Conservation (phyloP, 768 basidiomycete genomes). For the Podaxis rugospora region DNA sequence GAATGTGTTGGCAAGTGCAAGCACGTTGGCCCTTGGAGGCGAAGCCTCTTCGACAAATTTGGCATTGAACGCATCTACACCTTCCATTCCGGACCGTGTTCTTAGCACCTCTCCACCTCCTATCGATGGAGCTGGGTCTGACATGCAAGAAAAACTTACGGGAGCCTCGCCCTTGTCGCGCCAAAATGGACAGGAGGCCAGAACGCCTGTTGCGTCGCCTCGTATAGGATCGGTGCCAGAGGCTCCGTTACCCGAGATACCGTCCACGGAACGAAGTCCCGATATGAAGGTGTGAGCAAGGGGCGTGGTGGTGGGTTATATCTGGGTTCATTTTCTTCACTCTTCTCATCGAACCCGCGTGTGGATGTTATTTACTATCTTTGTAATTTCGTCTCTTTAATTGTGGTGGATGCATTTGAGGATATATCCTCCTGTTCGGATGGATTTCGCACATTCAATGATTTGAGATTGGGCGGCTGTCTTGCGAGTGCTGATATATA, state of each 20-base stretch:
- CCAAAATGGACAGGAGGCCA: background rate
- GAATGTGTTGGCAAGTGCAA: conserved; percentile 1
- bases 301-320: background rate
- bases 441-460: too few species aligned
- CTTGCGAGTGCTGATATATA: background rate
- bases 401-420: background rate
- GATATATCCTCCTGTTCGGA: background rate
- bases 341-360: background rate
- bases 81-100: background rate
- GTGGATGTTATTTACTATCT: background rate
- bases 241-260: background rate
- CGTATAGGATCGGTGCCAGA: background rate
- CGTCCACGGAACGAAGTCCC: background rate
- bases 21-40: background rate
- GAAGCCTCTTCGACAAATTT: background rate
- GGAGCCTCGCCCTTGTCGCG: background rate
- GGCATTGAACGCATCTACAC: background rate
- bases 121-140: background rate
- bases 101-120: conserved; percentile 3
- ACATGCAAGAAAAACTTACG: background rate
- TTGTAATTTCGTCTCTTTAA: background rate
- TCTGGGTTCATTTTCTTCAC: background rate
- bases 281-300: background rate
- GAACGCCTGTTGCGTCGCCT: background rate
- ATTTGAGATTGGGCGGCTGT: background rate